These are phyloP conservation scores for Fistulinella staudtii DNA, from an alignment of 1,284 basidiomycete species.

Conservation along the genomic window DNA sequence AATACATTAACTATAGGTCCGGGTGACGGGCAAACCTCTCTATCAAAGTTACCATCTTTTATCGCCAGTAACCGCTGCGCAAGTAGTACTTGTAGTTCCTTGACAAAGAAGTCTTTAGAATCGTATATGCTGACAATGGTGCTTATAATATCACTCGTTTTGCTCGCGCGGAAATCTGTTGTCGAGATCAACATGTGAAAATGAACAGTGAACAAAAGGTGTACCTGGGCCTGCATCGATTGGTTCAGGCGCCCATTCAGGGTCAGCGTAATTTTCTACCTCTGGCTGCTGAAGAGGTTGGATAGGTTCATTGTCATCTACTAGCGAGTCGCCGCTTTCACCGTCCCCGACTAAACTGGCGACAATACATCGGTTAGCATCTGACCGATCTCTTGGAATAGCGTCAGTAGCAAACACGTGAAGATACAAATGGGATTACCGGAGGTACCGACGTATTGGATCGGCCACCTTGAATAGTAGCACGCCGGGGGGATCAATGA, in stretches of 20 bases:
- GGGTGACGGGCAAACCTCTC: constrained; percentile 58
- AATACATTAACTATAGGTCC: neutral
- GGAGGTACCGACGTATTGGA: constrained; percentile 82
- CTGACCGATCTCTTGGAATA: constrained; percentile 66
- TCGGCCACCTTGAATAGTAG: constrained; percentile 89
- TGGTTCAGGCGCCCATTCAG: constrained; percentile 92
- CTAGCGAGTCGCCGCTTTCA: constrained; percentile 73
- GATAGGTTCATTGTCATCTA: constrained; percentile 77
- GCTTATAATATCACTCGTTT: constrained; percentile 86
- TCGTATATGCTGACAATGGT: constrained; percentile 96
- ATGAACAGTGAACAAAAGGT: neutral
- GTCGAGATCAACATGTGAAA: constrained; percentile 6
- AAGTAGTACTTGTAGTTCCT: constrained; percentile 86
- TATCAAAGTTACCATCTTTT: constrained; percentile 75
- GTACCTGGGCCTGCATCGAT: constrained; percentile 80
- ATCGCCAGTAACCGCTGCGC: constrained; percentile 80
- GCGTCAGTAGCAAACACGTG: constrained; percentile 1
- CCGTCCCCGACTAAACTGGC: constrained; percentile 84
- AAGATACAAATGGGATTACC: constrained; percentile 41
- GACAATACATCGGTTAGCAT: constrained; percentile 93
- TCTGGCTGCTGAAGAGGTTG: constrained; percentile 68
- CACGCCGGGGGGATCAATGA: constrained; percentile 90
- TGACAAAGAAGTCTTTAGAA: constrained; percentile 90
- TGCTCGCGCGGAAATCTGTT: constrained; percentile 83
- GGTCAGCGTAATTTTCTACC: constrained; percentile 82